Evolutionary conservation across 2,329 filamentous ascomycete genomes (phyloP), one percentile per base, ranked within the genome.

Genomic region (Hymenoscyphus repandus): DNA sequence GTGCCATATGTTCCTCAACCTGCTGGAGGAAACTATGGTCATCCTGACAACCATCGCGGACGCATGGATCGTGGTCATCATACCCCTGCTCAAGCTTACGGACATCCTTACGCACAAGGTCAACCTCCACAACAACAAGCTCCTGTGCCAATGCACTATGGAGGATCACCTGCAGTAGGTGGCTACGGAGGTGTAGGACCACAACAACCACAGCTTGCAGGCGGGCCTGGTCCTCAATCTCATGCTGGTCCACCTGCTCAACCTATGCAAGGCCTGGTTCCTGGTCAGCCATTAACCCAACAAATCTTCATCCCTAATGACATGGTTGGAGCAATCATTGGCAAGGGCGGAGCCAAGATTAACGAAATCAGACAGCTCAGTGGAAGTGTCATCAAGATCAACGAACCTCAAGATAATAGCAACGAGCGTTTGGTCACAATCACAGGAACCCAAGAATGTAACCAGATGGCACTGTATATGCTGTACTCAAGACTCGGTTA

Each of bases 391-490:
- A 97, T 99, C 71, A 99, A 99, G 77, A 99, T 99, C 77, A 97
- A 99, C 68, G 93, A 99, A 69, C 93, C 93, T 1, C 93, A 96
- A 69, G 93, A 97, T 70, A 97, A 95, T 73, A 97, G 90, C 78
- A 99, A 97, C 66, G 93, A 99, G 75, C 86, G 93, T 56, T 76
- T 99, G 53, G 93, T 99, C 51, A 99, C 93, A 13, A 95, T 99
- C 62, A 96, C 93, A 1, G 93, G 93, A 58, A 97, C 93, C 5
- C 90, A 95, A 64, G 93, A 99, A 72, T 96, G 90, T 76, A 99
- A 99, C 73, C 89, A 96, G 66, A 97, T 99, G 91, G 93, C 93
- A n/a, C 74, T 99, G 50, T 99, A 97, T 74, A 96, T 99, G 91
- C 82, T 99, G 49, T 99, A 99, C 72, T 95, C 90, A 53, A 83